Conservation (phyloP, 2,329 filamentous ascomycete genomes). For the Onygenales sp. region DNA sequence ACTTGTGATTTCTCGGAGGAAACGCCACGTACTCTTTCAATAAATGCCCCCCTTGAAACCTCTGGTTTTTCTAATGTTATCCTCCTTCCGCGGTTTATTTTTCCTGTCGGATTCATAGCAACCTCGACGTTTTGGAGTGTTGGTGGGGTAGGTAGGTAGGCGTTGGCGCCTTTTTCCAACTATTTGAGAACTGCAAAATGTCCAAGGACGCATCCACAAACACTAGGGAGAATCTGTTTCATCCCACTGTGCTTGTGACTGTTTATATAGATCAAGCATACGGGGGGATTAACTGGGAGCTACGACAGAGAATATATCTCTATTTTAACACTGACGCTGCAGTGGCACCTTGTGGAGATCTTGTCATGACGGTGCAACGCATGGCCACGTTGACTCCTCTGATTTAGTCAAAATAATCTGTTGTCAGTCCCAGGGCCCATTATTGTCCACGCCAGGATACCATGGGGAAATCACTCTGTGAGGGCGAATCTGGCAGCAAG, state of each 20-base stretch:
- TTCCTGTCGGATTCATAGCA: neutral
- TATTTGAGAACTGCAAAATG: neutral
- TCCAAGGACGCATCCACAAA: neutral
- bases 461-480: neutral
- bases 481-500: neutral
- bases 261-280: neutral
- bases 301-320: neutral
- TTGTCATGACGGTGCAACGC: neutral
- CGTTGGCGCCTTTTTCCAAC: neutral
- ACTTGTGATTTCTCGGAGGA: neutral
- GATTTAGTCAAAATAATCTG: conserved; percentile 1
- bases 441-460: neutral
- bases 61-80: neutral
- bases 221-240: neutral
- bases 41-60: neutral
- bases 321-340: neutral
- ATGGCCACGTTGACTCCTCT: conserved; percentile 3
- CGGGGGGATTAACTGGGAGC: neutral
- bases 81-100: neutral
- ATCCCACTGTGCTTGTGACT: neutral
- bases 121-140: neutral
- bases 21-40: neutral
- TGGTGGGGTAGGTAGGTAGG: neutral
- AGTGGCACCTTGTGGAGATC: neutral
- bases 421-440: neutral